phyloP scores from a whole-genome alignment of 192 early-diverging fungal genomes.

The Funneliformis mosseae region DNA sequence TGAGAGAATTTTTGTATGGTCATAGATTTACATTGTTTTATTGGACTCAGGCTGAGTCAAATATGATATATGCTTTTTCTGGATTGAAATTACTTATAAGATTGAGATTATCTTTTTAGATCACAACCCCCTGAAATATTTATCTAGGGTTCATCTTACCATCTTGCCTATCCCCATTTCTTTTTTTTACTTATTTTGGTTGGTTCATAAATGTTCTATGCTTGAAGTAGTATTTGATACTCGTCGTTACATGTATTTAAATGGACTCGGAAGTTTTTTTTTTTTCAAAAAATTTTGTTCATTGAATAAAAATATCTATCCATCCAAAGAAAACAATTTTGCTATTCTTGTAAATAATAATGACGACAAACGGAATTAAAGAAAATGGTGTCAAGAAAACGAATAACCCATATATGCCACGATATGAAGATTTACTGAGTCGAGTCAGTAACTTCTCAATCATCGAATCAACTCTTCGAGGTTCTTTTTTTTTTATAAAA shows the following conservation, averaged over 20 bases:
- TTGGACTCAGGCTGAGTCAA: too few species aligned
- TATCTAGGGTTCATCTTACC: not conserved
- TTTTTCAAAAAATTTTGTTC: too few species aligned
- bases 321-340: not conserved
- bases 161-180: not conserved
- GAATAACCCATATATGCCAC: conserved; percentile 51
- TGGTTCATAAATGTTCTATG: not conserved
- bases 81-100: not conserved
- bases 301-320: too few species aligned
- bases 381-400: not conserved
- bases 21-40: too few species aligned
- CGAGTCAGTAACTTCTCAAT: conserved; percentile 92
- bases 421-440: conserved; percentile 70
- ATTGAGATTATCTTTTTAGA: not conserved
- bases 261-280: too few species aligned
- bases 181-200: not conserved
- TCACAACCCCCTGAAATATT: not conserved
- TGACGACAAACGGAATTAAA: not conserved
- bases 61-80: too few species aligned
- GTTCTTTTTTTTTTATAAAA: conserved; percentile 61
- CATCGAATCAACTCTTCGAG: conserved; percentile 93
- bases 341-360: not conserved
- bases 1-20: too few species aligned
- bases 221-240: not conserved
- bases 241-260: too few species aligned